These are phyloP conservation scores for Straminergon stramineum DNA, from an alignment of 225 moss, liverwort and hornwort genomes.

Conservation along the genomic window DNA sequence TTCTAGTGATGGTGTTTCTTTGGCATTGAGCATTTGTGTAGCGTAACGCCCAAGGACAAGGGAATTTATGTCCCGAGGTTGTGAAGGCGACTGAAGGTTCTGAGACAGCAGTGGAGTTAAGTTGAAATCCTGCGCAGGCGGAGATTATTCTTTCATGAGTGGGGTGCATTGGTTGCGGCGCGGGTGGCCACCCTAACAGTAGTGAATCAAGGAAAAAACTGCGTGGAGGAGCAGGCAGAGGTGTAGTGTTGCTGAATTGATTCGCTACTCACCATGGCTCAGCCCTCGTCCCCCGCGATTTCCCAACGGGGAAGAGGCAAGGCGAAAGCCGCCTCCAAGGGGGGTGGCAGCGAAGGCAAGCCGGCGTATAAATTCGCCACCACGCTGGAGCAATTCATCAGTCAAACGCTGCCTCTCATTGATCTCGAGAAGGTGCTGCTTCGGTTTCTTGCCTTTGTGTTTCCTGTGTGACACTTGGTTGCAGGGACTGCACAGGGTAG, in stretches of 20 bases:
- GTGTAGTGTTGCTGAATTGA: neutral
- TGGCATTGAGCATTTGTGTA: neutral
- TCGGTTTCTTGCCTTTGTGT: neutral
- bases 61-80: neutral
- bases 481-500: neutral
- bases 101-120: neutral
- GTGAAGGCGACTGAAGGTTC: neutral
- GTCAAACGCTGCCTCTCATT: slow-evolving; percentile 63
- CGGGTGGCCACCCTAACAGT: neutral
- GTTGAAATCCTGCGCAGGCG: neutral
- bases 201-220: neutral
- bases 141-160: neutral
- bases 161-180: neutral
- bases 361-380: slow-evolving; percentile 18
- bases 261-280: neutral
- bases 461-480: neutral
- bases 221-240: neutral
- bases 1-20: too few relatives aligned
- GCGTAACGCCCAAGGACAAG: neutral
- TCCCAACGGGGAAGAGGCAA: slow-evolving; percentile 14
- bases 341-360: slow-evolving; percentile 11
- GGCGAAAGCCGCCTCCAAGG: slow-evolving; percentile 10
- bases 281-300: neutral
- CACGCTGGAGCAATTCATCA: slow-evolving; percentile 71
- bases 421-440: slow-evolving; percentile 77